These are phyloP conservation scores for Yarrowia yakushimensis DNA, from an alignment of 805 yeast species.

Conservation along the genomic window DNA sequence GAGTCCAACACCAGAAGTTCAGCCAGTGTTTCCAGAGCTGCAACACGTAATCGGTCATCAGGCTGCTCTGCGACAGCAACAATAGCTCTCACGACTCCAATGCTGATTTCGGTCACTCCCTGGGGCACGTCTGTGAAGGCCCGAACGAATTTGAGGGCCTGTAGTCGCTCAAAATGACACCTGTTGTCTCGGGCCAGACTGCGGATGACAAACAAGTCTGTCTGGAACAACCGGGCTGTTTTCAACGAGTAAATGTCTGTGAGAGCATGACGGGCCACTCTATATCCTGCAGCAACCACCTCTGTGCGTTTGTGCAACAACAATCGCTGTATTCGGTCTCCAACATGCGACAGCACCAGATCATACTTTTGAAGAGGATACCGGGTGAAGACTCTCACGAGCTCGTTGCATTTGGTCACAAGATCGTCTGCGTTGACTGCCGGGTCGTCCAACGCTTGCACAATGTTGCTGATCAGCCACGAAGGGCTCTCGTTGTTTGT, in stretches of 20 bases:
- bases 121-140: conserved; percentile 52
- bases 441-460: conserved; percentile 53
- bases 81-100: conserved; percentile 65
- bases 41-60: conserved; percentile 49
- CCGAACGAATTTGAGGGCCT: conserved; percentile 70
- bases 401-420: conserved; percentile 61
- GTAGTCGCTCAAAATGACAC: conserved; percentile 61
- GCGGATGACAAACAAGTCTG: conserved; percentile 61
- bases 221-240: conserved; percentile 50
- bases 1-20: conserved; percentile 50
- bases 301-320: conserved; percentile 55
- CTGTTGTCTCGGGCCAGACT: conserved; percentile 59
- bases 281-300: conserved; percentile 70
- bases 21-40: conserved; percentile 52
- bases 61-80: conserved; percentile 57
- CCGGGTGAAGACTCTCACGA: conserved; percentile 53
- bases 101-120: conserved; percentile 53
- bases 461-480: conserved; percentile 60
- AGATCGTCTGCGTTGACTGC: conserved; percentile 50
- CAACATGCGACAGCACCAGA: conserved; percentile 43
- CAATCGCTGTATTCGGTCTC: conserved; percentile 53
- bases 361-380: conserved; percentile 64
- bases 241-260: conserved; percentile 52
- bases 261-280: conserved; percentile 65
- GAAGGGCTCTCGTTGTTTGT: conserved; percentile 44